phyloP scores from a whole-genome alignment of 805 yeast species.

The Candida broadrunensis region DNA sequence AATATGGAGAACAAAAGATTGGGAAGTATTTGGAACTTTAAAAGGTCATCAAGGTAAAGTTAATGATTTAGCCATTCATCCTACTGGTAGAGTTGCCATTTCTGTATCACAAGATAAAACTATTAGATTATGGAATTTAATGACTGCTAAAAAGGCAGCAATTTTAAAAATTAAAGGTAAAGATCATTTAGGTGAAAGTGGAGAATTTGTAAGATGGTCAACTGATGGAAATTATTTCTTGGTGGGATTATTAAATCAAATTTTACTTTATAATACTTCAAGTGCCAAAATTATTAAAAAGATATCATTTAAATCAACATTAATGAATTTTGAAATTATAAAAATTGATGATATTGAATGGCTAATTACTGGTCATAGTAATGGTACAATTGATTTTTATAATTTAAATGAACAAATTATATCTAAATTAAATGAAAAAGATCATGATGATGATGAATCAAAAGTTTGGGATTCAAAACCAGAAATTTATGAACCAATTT shows the following conservation, averaged over 20 bases:
- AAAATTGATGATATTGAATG: slow-evolving; percentile 49
- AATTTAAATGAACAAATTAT: slow-evolving; percentile 31
- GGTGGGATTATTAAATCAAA: slow-evolving; percentile 67
- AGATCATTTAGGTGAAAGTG: slow-evolving; percentile 64
- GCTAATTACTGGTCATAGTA: slow-evolving; percentile 63
- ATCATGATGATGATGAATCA: slow-evolving; percentile 20
- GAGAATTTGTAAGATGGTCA: slow-evolving; percentile 68
- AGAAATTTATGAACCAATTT: slow-evolving; percentile 42
- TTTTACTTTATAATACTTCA: slow-evolving; percentile 63
- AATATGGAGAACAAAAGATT: slow-evolving; percentile 94
- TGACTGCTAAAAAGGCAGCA: slow-evolving; percentile 95
- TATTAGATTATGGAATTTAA: slow-evolving; percentile 87
- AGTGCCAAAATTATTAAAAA: slow-evolving; percentile 58
- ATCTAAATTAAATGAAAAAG: slow-evolving; percentile 7
- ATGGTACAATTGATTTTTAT: slow-evolving; percentile 67
- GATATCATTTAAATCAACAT: slow-evolving; percentile 48
- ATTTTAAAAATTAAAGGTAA: slow-evolving; percentile 67
- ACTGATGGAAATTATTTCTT: slow-evolving; percentile 65
- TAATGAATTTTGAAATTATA: slow-evolving; percentile 66
- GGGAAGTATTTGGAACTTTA: slow-evolving; percentile 87
- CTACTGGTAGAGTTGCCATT: slow-evolving; percentile 84
- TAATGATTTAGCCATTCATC: slow-evolving; percentile 85
- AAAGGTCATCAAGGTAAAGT: slow-evolving; percentile 87
- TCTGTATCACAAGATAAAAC: slow-evolving; percentile 86
- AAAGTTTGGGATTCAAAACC: slow-evolving; percentile 21